Conservation (phyloP, 139 green algal species). For the Chlamydomonas sphaeroides region DNA sequence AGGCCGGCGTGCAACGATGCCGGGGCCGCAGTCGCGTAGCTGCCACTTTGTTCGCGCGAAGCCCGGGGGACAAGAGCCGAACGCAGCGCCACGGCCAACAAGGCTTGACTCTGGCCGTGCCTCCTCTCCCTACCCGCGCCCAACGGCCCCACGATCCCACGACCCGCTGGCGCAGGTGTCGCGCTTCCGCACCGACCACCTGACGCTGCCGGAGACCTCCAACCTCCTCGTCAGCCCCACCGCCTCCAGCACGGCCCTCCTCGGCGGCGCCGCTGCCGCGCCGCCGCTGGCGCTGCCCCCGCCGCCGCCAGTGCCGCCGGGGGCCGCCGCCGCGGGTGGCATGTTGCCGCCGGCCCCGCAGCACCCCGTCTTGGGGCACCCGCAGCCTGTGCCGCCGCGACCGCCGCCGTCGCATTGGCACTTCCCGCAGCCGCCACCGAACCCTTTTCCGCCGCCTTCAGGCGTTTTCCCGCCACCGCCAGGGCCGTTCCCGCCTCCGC, state of each 20-base stretch:
- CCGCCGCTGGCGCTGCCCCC: constrained; percentile 28
- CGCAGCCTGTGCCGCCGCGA: not conserved
- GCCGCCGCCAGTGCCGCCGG: constrained; percentile 10
- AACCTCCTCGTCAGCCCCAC: constrained; percentile 10
- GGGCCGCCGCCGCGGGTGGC: not conserved
- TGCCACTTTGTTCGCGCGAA: too few species aligned
- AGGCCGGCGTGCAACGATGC: too few species aligned
- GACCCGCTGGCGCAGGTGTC: constrained; percentile 47
- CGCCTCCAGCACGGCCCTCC: constrained; percentile 9
- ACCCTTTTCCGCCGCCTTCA: not conserved
- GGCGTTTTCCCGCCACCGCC: constrained; percentile 1
- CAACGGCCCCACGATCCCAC: too few species aligned
- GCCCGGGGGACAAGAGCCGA: too few species aligned
- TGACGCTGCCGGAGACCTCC: constrained; percentile 72
- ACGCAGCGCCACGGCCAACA: too few species aligned
- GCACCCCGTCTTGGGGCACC: not conserved
- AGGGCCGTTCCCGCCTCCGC: not conserved
- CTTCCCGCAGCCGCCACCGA: not conserved
- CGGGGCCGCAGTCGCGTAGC: too few species aligned
- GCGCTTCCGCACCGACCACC: constrained; percentile 72
- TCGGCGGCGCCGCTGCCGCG: not conserved
- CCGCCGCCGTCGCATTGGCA: not conserved
- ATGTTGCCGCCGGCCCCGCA: not conserved
- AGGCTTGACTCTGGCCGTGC: too few species aligned
- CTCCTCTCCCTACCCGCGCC: too few species aligned